Base-by-base conservation (phyloP, 345 rosid genomes). In the Arabidopsis arenosa region DNA sequence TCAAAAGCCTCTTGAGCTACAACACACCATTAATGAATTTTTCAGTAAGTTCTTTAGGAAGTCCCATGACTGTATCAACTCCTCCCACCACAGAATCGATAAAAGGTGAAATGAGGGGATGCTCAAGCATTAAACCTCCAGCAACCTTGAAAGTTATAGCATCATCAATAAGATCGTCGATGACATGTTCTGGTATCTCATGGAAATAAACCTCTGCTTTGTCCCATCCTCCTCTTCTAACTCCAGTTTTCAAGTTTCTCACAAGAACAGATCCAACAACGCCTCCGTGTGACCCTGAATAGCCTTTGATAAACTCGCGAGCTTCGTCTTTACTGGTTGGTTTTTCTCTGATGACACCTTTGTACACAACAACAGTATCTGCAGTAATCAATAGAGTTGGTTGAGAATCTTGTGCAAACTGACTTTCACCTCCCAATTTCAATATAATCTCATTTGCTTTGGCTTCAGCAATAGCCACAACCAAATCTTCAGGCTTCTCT, bases 191-290 rank as follows among this genome's bases (percentile, higher is more conserved):
- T 14, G 97, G 97, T 80, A 94, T 94, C 74, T 92, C 93, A 75
- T 90, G 90, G 80, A 92, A 92, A 84, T 85, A 88, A 68, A 92
- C 93, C 97, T 95, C 99, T 57, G 93, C 97, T 74, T 80, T 82
- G 44, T 95, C 99, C 93, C 91, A 92, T 40, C 82, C 99, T n/a
- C 83, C 90, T 81, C 83, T 87, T 70, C 82, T 80, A 75, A 76
- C 76, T 56, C 99, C 97, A 68, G 91, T 89, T 72, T 83, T 87
- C 70, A 95, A 86, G 79, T 95, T 95, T 63, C 86, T 84, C 37
- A 92, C 91, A 45, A 90, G 76, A 59, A 90, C 91, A 17, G 99
- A 89, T 64, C 97, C 95, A n/a, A 89, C 96, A 43, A 88, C 93
- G 7, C 90, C 93, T 21, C 91, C 96, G 62, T 86, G 92, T 40